These are phyloP conservation scores for Zasmidium citrigriseum DNA, from an alignment of 2,329 filamentous ascomycete species.

Conservation along the genomic window DNA sequence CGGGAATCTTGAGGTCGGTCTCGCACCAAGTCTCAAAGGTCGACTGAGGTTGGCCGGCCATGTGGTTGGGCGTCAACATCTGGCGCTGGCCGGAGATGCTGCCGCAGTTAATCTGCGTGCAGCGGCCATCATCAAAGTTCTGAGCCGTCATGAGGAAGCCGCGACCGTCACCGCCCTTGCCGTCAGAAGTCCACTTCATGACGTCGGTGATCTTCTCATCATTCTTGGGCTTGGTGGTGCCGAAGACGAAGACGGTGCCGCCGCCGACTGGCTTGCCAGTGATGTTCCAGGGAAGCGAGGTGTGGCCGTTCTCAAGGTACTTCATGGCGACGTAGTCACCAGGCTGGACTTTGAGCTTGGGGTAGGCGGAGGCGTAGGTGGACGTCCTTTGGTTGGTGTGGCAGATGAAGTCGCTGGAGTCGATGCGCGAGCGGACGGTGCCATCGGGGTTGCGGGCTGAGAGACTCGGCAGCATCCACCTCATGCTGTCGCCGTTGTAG, in stretches of 20 bases:
- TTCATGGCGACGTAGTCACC: slow-evolving; percentile 51
- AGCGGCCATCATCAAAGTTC: slow-evolving; percentile 87
- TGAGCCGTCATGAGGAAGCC: slow-evolving; percentile 75
- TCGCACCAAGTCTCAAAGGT: slow-evolving; percentile 73
- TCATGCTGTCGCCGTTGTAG: slow-evolving; percentile 61
- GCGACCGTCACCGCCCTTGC: slow-evolving; percentile 75
- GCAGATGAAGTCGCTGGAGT: slow-evolving; percentile 61
- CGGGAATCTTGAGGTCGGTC: slow-evolving; percentile 74
- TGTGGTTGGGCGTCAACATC: slow-evolving; percentile 55
- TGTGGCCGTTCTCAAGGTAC: slow-evolving; percentile 55
- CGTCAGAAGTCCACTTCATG: slow-evolving; percentile 78
- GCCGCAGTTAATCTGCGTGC: slow-evolving; percentile 73
- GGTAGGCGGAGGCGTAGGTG: slow-evolving; percentile 55
- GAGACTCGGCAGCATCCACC: slow-evolving; percentile 62
- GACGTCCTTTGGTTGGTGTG: slow-evolving; percentile 62
- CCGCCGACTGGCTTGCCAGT: slow-evolving; percentile 45
- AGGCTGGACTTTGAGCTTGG: slow-evolving; percentile 60
- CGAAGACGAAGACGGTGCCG: slow-evolving; percentile 52
- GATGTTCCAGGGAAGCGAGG: slow-evolving; percentile 44
- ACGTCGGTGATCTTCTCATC: slow-evolving; percentile 65
- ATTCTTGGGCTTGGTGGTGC: slow-evolving; percentile 48
- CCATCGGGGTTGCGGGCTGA: slow-evolving; percentile 31
- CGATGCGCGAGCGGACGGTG: slow-evolving; percentile 49
- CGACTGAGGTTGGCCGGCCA: slow-evolving; percentile 49
- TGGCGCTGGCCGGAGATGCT: slow-evolving; percentile 62